phyloP scores from a whole-genome alignment of 176 grass and related monocot species.

The Oryza brachyantha region DNA sequence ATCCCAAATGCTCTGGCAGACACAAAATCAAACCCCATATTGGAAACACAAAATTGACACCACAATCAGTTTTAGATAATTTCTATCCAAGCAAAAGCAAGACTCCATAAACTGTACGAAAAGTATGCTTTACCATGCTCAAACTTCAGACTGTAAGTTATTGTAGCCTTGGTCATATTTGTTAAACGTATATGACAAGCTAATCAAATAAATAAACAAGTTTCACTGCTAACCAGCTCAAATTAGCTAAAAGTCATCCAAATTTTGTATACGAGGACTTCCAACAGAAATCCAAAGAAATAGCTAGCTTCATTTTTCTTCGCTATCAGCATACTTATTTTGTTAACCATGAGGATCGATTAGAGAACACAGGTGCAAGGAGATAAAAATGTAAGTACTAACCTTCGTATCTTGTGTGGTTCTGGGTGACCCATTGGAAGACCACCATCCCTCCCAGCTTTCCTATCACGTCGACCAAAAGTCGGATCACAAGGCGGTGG shows the following conservation, averaged over 20 bases:
- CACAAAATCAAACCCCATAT: not conserved
- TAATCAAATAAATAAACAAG: not conserved
- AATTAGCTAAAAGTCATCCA: not conserved
- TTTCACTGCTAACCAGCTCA: not conserved
- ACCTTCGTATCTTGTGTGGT: constrained; percentile 89
- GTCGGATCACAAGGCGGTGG: constrained; percentile 48
- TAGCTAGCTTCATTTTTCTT: not conserved
- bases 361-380: not conserved
- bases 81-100: not conserved
- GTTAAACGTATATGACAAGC: not conserved
- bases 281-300: not conserved
- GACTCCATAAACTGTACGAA: not conserved
- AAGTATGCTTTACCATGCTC: not conserved
- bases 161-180: not conserved
- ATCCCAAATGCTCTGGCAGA: not conserved
- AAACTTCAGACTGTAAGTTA: not conserved
- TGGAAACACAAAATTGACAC: not conserved
- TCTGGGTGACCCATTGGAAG: constrained; percentile 50
- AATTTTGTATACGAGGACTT: not conserved
- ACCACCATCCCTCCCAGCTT: constrained; percentile 47
- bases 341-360: not conserved
- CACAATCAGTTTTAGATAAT: not conserved
- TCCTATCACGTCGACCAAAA: constrained; percentile 45
- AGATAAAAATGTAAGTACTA: constrained; percentile 13
- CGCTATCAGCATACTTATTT: not conserved